phyloP scores from a whole-genome alignment of 2,329 filamentous ascomycete species.

The Ascochyta lentis region DNA sequence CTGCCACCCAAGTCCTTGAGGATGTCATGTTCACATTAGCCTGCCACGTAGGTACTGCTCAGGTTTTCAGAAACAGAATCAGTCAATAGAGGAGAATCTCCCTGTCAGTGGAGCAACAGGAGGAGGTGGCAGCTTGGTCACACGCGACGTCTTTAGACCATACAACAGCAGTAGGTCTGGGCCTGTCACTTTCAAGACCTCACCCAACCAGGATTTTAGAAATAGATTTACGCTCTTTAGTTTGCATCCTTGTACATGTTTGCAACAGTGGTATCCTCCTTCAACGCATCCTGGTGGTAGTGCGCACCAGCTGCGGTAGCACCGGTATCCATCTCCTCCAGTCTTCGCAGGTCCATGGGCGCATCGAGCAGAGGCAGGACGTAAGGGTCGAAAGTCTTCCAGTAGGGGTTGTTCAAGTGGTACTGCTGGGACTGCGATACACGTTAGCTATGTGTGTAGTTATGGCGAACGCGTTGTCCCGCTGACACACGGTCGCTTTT shows the following conservation, averaged over 20 bases:
- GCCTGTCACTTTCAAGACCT: too few relatives aligned
- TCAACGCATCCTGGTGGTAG: conserved; percentile 30
- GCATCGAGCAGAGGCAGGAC: conserved; percentile 71
- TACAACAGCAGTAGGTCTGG: too few relatives aligned
- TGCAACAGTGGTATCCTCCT: conserved; percentile 22
- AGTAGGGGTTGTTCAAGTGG: conserved; percentile 69
- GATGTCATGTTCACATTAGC: too few relatives aligned
- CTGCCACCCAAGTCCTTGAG: too few relatives aligned
- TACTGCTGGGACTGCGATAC: conserved; percentile 48
- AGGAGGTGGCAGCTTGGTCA: too few relatives aligned
- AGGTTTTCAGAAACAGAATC: too few relatives aligned
- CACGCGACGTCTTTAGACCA: too few relatives aligned
- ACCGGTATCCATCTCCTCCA: conserved; percentile 70
- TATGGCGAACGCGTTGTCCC: not conserved
- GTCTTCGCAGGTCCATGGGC: conserved; percentile 72
- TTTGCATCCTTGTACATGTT: conserved; percentile 26
- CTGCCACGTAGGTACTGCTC: too few relatives aligned
- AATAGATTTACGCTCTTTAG: not conserved
- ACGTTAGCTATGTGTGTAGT: not conserved
- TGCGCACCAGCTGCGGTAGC: conserved; percentile 49
- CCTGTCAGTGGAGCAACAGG: too few relatives aligned
- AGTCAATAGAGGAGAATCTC: too few relatives aligned
- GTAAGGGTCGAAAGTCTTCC: conserved; percentile 78
- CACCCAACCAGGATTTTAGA: too few relatives aligned
- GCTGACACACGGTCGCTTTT: not conserved